Percentiles rank a stretch among this genome's conserved stretches.
Conservation (phyloP, 768 basidiomycete species). For the Paxillus ammoniavirescens region DNA sequence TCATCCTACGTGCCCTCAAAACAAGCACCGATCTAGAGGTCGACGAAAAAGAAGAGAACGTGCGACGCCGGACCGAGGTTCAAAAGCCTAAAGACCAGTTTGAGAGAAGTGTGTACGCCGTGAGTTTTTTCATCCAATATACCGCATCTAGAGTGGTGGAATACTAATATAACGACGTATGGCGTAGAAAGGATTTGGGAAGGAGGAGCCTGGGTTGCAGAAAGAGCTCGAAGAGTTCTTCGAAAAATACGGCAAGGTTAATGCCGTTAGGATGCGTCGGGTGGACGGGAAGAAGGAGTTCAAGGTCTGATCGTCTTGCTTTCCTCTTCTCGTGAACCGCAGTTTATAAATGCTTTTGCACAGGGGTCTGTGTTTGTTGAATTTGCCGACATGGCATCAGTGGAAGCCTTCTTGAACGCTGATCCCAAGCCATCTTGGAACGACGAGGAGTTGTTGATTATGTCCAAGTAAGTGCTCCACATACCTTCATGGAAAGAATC, state of each 20-base stretch:
- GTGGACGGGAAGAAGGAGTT: slow-evolving; percentile 76
- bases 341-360: neutral
- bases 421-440: slow-evolving; percentile 83
- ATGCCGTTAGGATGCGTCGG: slow-evolving; percentile 86
- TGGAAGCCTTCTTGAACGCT: slow-evolving; percentile 73
- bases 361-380: slow-evolving; percentile 94
- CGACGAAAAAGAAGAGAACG: slow-evolving; percentile 67
- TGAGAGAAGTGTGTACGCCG: slow-evolving; percentile 85
- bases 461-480: slow-evolving; percentile 71
- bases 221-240: slow-evolving; percentile 78
- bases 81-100: slow-evolving; percentile 77
- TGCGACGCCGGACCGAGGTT: slow-evolving; percentile 73
- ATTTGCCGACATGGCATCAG: slow-evolving; percentile 68
- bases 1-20: slow-evolving; percentile 68
- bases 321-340: neutral
- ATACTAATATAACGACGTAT: neutral
- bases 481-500: neutral
- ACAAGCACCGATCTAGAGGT: slow-evolving; percentile 62
- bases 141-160: neutral
- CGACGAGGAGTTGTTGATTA: slow-evolving; percentile 71
- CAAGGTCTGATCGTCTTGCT: slow-evolving; percentile 56
- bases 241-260: slow-evolving; percentile 69
- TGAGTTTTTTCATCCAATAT: slow-evolving; percentile 43
- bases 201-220: slow-evolving; percentile 64
- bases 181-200: slow-evolving; percentile 83